Conservation (phyloP, 805 yeast genomes). For the Lachancea thermotolerans region DNA sequence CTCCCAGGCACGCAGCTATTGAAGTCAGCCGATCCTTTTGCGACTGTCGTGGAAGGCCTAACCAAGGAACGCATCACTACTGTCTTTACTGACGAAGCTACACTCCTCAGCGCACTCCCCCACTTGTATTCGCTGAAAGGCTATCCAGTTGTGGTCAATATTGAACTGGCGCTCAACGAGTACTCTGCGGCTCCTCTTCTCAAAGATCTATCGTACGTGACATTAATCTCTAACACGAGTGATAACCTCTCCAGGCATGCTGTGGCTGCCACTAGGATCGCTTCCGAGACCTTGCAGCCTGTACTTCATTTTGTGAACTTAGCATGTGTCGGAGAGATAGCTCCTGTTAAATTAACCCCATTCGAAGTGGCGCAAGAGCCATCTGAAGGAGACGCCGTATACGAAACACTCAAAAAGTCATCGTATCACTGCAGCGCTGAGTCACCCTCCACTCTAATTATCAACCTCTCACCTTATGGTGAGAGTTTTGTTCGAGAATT, state of each 20-base stretch:
- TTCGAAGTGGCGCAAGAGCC: conserved; percentile 10
- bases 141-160: conserved; percentile 51
- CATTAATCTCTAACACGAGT: conserved; percentile 59
- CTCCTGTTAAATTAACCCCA: conserved; percentile 5
- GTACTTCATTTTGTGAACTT: conserved; percentile 63
- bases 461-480: conserved; percentile 57
- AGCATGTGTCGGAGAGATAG: not conserved
- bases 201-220: conserved; percentile 59
- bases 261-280: conserved; percentile 50
- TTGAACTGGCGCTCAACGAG: conserved; percentile 53
- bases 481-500: conserved; percentile 38
- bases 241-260: conserved; percentile 49
- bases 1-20: conserved; percentile 17
- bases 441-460: conserved; percentile 42
- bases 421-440: conserved; percentile 22
- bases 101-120: conserved; percentile 56
- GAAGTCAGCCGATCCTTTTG: conserved; percentile 29
- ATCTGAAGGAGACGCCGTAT: conserved; percentile 24
- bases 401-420: conserved; percentile 26
- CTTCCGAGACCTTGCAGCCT: conserved; percentile 43
- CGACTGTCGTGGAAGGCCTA: conserved; percentile 14
- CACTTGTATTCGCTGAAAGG: conserved; percentile 39
- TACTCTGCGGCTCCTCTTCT: conserved; percentile 63
- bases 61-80: conserved; percentile 32
- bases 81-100: conserved; percentile 45